These are phyloP conservation scores for Arxiozyma telluris DNA, from an alignment of 1,139 yeast species.

Conservation along the genomic window DNA sequence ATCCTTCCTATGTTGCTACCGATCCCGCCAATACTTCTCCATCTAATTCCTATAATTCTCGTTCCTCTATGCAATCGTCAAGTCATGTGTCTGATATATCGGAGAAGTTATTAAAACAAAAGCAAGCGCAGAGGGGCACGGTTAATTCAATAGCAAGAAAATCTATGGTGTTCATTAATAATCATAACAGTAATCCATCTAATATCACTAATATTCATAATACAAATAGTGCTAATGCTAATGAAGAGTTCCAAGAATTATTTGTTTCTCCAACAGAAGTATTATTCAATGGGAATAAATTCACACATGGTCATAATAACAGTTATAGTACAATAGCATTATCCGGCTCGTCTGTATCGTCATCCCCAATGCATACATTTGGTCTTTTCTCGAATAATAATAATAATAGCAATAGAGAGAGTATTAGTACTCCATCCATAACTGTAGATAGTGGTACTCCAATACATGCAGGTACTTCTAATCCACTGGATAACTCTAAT, in stretches of 20 bases:
- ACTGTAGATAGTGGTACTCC: not conserved
- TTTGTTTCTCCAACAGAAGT: slow-evolving; percentile 34
- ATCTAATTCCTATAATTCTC: not conserved
- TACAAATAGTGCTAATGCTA: not conserved
- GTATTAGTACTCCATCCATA: not conserved
- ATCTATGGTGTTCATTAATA: not conserved
- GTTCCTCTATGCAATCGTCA: not conserved
- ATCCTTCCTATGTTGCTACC: not conserved
- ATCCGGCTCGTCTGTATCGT: slow-evolving; percentile 3
- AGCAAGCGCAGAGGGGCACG: not conserved
- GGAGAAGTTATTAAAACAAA: slow-evolving; percentile 1
- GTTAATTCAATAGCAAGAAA: not conserved
- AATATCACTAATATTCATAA: not conserved
- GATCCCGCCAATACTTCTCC: not conserved
- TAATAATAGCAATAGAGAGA: not conserved
- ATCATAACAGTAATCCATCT: not conserved
- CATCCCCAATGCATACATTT: not conserved
- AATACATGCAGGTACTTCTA: not conserved
- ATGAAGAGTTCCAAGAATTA: slow-evolving; percentile 18
- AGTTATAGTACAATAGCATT: not conserved
- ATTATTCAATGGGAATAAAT: slow-evolving; percentile 9
- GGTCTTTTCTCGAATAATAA: not conserved
- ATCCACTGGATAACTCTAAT: not conserved
- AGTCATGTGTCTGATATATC: slow-evolving; percentile 2
- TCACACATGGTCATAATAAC: not conserved